Evolutionary conservation across 1,284 basidiomycete species (phyloP), one percentile per base, ranked within the genome.

Genomic region (Microbotryum silenes-acaulis): DNA sequence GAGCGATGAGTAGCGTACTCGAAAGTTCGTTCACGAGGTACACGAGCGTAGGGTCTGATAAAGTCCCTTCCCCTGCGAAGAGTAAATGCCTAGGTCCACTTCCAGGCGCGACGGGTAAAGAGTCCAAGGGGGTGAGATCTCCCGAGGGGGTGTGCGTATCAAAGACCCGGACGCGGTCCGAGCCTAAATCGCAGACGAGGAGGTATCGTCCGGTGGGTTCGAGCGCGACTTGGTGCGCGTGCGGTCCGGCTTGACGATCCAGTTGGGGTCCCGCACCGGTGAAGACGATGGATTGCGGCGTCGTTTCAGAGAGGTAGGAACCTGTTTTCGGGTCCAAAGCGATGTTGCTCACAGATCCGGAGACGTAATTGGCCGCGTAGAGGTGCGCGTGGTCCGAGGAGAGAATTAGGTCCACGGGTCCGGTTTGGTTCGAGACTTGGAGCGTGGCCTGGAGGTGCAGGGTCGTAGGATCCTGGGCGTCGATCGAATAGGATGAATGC

Each of bases 11-110:
- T 37, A 69, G 9, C 5, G 56, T 57, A 46, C 59, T 63, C n/a
- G 47, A 4, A 4, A 69, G 21, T 47, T 69, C 67, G 18, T 51
- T 45, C 50, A 69, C 57, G 54, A 69, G 57, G 61, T 67, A 69
- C 9, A 63, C 18, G 48, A 66, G 62, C 20, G 62, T 60, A 14
- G 55, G 46, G 18, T 23, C 29, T 2, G 45, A 12, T 18, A 59
- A 50, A 31, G 20, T 42, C 6, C 29, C 18, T 0, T 60, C 45
- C 16, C 45, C 37, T 3, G 51, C n/a, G 56, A 66, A 55, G 20
- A 60, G 18, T 44, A 67, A 27, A 57, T 69, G 67, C 6, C 67
- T 62, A 2, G 67, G 65, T 0, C 67, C 65, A 16, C 47, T 44
- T 8, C 65, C 65, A 10, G 61, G 27, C 6, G 54, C 47, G 23